A percentile compares a stretch with the other conserved stretches of the same genome.
phyloP scores from a whole-genome alignment of 2,329 filamentous ascomycete genomes.

The Ceratocystis eucalypticola region DNA sequence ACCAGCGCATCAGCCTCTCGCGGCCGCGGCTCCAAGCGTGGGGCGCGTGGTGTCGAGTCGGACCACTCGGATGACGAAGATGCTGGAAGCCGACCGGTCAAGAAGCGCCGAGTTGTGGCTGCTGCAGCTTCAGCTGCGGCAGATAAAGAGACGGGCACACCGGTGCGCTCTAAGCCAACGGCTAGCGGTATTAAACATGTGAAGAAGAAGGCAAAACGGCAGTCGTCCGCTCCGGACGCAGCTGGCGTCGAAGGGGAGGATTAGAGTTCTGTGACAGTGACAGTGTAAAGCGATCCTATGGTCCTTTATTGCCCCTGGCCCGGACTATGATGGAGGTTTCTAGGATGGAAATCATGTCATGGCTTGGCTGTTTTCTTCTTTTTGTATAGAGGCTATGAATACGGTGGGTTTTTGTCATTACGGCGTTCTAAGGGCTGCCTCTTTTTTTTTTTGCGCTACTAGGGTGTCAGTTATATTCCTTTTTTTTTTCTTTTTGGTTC shows the following conservation, averaged over 20 bases:
- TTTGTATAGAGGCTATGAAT: not conserved
- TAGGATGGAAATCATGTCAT: not conserved
- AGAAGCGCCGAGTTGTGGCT: constrained; percentile 25
- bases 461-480: not conserved
- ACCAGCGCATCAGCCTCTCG: constrained; percentile 21
- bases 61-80: constrained; percentile 17
- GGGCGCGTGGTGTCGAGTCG: constrained; percentile 29
- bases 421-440: not conserved
- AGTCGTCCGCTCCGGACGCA: constrained; percentile 5
- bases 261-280: not conserved
- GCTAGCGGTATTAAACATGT: constrained; percentile 16
- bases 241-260: constrained; percentile 4
- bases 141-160: constrained; percentile 25
- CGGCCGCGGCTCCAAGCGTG: constrained; percentile 26
- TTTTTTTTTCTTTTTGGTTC: not conserved
- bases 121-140: constrained; percentile 23
- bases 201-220: constrained; percentile 16
- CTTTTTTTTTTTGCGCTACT: not conserved
- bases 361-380: not conserved
- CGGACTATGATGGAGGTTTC: not conserved
- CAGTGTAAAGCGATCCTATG: not conserved
- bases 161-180: constrained; percentile 19
- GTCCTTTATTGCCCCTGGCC: not conserved
- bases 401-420: constrained; percentile 1
- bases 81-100: constrained; percentile 9